Base-by-base conservation (phyloP, 805 yeast species). In the Teunomyces stri region DNA sequence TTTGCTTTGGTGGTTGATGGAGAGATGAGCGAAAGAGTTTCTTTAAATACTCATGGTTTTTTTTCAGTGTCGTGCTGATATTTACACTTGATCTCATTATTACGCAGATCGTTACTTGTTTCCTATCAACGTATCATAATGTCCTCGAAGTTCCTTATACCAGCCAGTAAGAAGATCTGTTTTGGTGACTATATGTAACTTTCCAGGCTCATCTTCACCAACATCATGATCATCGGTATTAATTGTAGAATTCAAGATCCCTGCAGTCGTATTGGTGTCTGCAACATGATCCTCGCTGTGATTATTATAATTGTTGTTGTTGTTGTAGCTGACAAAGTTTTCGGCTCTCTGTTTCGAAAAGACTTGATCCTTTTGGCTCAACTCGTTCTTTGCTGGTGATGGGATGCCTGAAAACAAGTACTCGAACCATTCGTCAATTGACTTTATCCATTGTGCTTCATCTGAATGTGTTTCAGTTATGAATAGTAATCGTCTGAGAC, bases 341-440 rank as follows among this genome's bases (percentile, higher is more conserved):
- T 58, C 70, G 3, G 63, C 62, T 41, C 64, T 53, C 45, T 67
- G 71, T 44, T 66, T 68, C 3, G 62, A 58, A n/a, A 57, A 56
- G 13, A 68, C 59, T 48, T 68, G 72, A 43, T 68, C 74, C 42
- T 63, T 68, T 35, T 69, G 70, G 35, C 72, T 63, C 20, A 70
- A 47, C 25, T 59, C 63, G 11, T 45, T 44, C 38, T 57, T 61
- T n/a, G 53, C 58, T 21, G 54, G 58, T 2, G 53, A 48, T 2
- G 76, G 75, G 12, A 68, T 52, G 1, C 68, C 57, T 21, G 63
- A 61, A 13, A 29, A 30, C 38, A 70, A 45, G 27, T 50, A 55
- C 34, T 37, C 44, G 16, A 49, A 51, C 65, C 63, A 62, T 33
- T 45, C 50, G 31, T 54, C 58, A 15, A 51, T 50, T 6, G 28